phyloP scores from a whole-genome alignment of 768 basidiomycete genomes.

The Mycena floridula region DNA sequence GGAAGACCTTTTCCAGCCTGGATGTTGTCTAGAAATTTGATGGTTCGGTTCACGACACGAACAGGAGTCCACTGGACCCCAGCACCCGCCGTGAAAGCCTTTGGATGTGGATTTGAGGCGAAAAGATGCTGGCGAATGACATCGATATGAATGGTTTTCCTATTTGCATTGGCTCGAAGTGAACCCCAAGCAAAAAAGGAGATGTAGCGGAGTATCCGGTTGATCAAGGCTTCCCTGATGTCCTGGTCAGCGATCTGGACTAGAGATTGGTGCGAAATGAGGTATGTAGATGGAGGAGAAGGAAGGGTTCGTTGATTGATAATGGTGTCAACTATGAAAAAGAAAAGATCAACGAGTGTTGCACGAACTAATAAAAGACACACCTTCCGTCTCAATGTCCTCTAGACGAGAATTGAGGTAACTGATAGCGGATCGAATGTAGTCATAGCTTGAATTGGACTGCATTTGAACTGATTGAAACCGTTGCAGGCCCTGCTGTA shows the following conservation, averaged over 20 bases:
- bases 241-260: slow-evolving; percentile 25
- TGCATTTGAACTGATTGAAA: neutral
- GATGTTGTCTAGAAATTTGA: too few species aligned
- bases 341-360: slow-evolving; percentile 3
- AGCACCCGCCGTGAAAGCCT: slow-evolving; percentile 48
- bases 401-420: slow-evolving; percentile 28
- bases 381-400: slow-evolving; percentile 42
- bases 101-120: slow-evolving; percentile 22
- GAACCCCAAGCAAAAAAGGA: slow-evolving; percentile 79
- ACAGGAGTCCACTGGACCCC: slow-evolving; percentile 63
- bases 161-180: slow-evolving; percentile 50
- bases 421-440: neutral
- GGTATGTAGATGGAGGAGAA: slow-evolving; percentile 45
- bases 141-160: slow-evolving; percentile 38
- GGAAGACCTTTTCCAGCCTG: too few species aligned
- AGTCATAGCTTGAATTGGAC: neutral
- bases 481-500: neutral
- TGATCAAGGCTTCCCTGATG: slow-evolving; percentile 36
- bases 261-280: slow-evolving; percentile 34
- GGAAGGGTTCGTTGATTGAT: slow-evolving; percentile 30
- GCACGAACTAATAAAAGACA: neutral
- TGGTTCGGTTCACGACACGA: too few species aligned
- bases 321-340: slow-evolving; percentile 33
- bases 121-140: slow-evolving; percentile 47
- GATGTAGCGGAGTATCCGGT: slow-evolving; percentile 59